phyloP scores from a whole-genome alignment of 2,329 filamentous ascomycete species.

The Alternaria gaisen region DNA sequence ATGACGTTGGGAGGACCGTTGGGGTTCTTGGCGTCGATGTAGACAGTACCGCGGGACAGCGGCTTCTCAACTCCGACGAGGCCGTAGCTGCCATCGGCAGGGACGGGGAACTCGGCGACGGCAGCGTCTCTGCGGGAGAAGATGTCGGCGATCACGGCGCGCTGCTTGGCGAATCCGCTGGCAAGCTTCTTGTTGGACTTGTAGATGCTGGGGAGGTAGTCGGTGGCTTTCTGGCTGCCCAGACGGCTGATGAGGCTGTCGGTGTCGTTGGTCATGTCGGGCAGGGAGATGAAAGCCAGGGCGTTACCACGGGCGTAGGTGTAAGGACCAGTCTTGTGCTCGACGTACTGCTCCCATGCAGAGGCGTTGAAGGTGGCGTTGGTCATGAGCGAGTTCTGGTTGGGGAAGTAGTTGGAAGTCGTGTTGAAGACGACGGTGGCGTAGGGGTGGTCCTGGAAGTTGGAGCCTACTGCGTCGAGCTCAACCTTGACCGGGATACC shows the following conservation, averaged over 20 bases:
- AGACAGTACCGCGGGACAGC: constrained; percentile 45
- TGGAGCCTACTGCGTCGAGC: constrained; percentile 44
- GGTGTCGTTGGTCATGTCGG: constrained; percentile 30
- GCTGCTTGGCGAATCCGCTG: constrained; percentile 34
- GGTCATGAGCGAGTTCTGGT: constrained; percentile 30
- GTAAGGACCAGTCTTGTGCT: constrained; percentile 45
- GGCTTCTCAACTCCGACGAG: constrained; percentile 46
- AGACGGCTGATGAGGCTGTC: constrained; percentile 12
- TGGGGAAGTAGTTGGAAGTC: constrained; percentile 33
- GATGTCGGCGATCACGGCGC: constrained; percentile 29
- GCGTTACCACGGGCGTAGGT: constrained; percentile 37
- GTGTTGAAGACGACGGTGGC: constrained; percentile 35
- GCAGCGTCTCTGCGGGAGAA: constrained; percentile 36
- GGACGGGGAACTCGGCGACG: constrained; percentile 44
- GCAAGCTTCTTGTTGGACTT: constrained; percentile 32
- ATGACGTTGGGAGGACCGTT: constrained; percentile 36
- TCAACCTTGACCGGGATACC: constrained; percentile 38
- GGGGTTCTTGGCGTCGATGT: constrained; percentile 45
- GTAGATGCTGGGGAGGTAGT: constrained; percentile 37
- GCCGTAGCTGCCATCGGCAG: constrained; percentile 43
- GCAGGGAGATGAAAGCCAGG: constrained; percentile 37
- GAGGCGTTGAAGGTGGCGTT: constrained; percentile 47
- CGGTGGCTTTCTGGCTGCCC: constrained; percentile 21
- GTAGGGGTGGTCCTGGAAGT: constrained; percentile 47
- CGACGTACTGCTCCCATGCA: constrained; percentile 42